Evolutionary conservation across 73 alveolate species (phyloP).

Genomic region (Blepharisma japonicum): DNA sequence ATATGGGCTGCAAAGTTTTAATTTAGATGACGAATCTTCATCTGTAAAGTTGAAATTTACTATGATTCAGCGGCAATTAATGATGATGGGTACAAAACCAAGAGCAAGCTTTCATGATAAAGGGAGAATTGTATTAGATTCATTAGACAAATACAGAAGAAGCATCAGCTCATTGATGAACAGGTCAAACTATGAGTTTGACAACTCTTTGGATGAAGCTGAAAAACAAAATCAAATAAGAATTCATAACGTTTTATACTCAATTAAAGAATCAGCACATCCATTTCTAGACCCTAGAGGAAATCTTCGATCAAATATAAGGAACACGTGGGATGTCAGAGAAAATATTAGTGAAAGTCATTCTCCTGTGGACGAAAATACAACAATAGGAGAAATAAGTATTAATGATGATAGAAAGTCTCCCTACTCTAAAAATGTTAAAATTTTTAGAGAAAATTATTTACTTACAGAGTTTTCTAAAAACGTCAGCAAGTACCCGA

Average conservation of each 20-base stretch:
- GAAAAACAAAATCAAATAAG: neutral
- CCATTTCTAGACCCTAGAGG: neutral
- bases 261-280: neutral
- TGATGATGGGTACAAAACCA: slow-evolving; percentile 8
- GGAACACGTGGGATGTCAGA: slow-evolving; percentile 28
- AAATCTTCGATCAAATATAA: neutral
- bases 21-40: neutral
- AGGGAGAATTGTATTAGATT: neutral
- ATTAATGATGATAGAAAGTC: too few species aligned
- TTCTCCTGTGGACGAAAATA: neutral
- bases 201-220: neutral
- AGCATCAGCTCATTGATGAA: neutral
- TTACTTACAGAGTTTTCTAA: too few species aligned
- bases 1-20: neutral
- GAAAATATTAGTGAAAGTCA: neutral
- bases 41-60: slow-evolving; percentile 11
- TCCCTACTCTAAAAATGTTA: too few species aligned
- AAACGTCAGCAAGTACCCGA: too few species aligned
- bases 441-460: too few species aligned
- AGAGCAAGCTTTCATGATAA: neutral
- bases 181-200: neutral
- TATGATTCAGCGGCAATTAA: neutral
- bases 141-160: slow-evolving; percentile 5
- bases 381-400: too few species aligned
- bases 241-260: neutral